Conservation (phyloP, 73 alveolate species). For the Paramecium biaurelia region DNA sequence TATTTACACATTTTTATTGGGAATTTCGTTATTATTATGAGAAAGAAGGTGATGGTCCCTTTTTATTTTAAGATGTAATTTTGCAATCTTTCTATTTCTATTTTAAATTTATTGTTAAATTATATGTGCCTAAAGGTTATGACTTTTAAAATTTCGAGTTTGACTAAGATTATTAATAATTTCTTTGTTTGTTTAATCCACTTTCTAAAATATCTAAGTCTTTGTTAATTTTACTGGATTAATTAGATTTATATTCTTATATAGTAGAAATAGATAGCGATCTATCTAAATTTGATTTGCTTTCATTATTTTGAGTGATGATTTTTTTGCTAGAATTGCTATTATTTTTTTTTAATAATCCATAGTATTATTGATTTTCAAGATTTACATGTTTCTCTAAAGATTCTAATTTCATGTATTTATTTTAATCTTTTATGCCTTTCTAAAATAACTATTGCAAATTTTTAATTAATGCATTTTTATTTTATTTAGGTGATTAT, state of each 20-base stretch:
- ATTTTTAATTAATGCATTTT: not conserved
- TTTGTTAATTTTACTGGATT: not conserved
- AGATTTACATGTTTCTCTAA: not conserved
- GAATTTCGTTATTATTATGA: not conserved
- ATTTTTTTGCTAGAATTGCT: not conserved
- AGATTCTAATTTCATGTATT: slow-evolving; percentile 25
- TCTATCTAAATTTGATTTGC: not conserved
- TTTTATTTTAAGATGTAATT: not conserved
- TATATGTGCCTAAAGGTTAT: not conserved
- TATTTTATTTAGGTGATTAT: not conserved
- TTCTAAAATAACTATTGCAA: not conserved
- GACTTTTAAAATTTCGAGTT: not conserved
- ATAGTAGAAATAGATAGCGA: not conserved
- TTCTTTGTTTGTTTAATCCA: not conserved
- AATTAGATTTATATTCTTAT: not conserved
- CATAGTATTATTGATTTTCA: not conserved
- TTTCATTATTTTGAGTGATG: not conserved
- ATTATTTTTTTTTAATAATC: not conserved
- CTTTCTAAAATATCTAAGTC: not conserved
- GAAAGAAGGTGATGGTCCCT: not conserved
- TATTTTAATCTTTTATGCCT: not conserved
- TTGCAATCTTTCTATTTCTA: not conserved
- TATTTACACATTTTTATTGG: not conserved
- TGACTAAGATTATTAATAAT: not conserved
- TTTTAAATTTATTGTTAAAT: not conserved